Conservation (phyloP, 495 filamentous ascomycete genomes). For the Aspergillus sclerotioniger region DNA sequence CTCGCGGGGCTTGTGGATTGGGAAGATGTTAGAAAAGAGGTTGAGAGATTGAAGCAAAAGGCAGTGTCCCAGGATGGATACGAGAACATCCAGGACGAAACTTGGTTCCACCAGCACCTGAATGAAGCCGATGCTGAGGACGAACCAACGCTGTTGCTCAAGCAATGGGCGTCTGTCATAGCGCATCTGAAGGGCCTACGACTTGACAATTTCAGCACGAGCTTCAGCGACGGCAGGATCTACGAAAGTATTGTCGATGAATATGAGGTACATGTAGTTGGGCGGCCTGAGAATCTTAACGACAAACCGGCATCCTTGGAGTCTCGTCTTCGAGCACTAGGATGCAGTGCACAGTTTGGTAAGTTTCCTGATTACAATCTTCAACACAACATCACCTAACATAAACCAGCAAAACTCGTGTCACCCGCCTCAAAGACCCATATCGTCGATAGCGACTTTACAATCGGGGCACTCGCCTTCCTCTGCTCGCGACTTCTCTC, state of each 20-base stretch:
- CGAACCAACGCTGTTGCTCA: constrained; percentile 43
- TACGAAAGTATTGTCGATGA: constrained; percentile 60
- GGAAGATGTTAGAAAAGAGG: constrained; percentile 52
- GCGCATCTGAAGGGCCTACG: constrained; percentile 44
- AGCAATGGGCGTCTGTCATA: constrained; percentile 54
- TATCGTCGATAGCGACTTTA: constrained; percentile 50
- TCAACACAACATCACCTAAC: constrained; percentile 10
- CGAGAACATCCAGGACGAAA: constrained; percentile 14
- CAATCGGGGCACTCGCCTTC: constrained; percentile 56
- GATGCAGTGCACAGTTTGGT: constrained; percentile 49
- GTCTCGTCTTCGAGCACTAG: constrained; percentile 31
- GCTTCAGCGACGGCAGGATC: constrained; percentile 56
- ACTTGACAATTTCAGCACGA: constrained; percentile 57
- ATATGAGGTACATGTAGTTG: constrained; percentile 45
- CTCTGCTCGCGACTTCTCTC: constrained; percentile 61
- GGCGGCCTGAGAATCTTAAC: background rate
- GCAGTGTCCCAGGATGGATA: constrained; percentile 21
- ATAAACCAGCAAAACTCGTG: constrained; percentile 29
- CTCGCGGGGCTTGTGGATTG: constrained; percentile 55
- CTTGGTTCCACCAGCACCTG: constrained; percentile 19
- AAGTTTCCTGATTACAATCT: constrained; percentile 14
- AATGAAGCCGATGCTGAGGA: constrained; percentile 25
- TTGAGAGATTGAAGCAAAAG: constrained; percentile 38
- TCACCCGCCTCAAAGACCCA: constrained; percentile 32
- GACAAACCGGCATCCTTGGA: constrained; percentile 17